A percentile compares a stretch with the other conserved stretches of the same genome.
phyloP scores from a whole-genome alignment of 2,329 filamentous ascomycete species.

The Bipolaris gigantea region DNA sequence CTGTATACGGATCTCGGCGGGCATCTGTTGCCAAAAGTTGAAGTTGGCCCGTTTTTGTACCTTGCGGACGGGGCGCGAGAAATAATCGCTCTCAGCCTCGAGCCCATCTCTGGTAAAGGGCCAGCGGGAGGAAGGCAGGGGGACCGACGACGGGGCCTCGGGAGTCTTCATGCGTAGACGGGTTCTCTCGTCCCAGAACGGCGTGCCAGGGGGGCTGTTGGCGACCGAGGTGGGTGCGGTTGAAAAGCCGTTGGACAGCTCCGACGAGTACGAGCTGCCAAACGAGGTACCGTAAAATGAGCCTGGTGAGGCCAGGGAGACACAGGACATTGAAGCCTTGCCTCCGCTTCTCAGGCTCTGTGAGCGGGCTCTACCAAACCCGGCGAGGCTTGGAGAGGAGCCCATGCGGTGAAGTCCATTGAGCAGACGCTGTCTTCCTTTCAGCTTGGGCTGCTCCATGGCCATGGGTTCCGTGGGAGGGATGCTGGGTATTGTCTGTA shows the following conservation, averaged over 20 bases:
- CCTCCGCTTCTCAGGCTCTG: constrained; percentile 65
- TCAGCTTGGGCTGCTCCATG: constrained; percentile 58
- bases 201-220: constrained; percentile 51
- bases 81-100: constrained; percentile 51
- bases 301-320: constrained; percentile 59
- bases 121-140: constrained; percentile 66
- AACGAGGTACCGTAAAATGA: constrained; percentile 57
- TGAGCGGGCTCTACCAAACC: constrained; percentile 65
- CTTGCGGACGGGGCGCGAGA: constrained; percentile 46
- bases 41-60: constrained; percentile 49
- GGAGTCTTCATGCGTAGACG: constrained; percentile 59
- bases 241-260: constrained; percentile 59
- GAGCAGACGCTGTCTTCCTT: constrained; percentile 69
- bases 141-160: constrained; percentile 57
- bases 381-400: constrained; percentile 73
- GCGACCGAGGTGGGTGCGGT: constrained; percentile 59
- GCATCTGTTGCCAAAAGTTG: constrained; percentile 80
- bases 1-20: constrained; percentile 77
- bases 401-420: constrained; percentile 78
- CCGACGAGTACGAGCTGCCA: constrained; percentile 58
- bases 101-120: constrained; percentile 50
- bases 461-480: constrained; percentile 33
- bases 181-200: constrained; percentile 57
- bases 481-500: constrained; percentile 16
- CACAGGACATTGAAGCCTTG: constrained; percentile 67